phyloP scores from a whole-genome alignment of 148 eudicot species.

The Salicornia ramosissima region DNA sequence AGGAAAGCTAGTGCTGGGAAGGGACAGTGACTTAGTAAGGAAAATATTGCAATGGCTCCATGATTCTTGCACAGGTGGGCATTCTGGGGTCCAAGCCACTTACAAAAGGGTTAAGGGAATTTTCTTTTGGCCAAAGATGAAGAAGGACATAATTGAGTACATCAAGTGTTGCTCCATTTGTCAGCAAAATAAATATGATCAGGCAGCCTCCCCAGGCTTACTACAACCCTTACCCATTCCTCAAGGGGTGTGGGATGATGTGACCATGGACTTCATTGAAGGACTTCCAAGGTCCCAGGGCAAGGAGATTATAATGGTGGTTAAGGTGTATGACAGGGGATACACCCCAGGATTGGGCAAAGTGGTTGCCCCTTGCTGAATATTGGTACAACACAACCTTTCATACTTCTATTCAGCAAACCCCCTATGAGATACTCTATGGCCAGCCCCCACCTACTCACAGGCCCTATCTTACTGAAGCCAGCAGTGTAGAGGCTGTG shows the following conservation, averaged over 20 bases:
- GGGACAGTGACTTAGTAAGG: too few species aligned
- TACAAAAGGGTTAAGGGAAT: background rate
- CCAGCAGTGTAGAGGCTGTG: background rate
- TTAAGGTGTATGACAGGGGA: background rate
- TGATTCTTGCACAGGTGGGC: background rate
- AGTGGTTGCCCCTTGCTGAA: too few species aligned
- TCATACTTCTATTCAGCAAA: background rate
- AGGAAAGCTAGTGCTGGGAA: background rate
- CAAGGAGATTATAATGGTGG: background rate
- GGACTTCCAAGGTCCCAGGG: background rate
- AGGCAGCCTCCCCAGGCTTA: background rate
- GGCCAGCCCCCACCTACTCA: background rate
- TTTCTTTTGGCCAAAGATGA: background rate
- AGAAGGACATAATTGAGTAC: background rate
- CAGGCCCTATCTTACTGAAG: background rate
- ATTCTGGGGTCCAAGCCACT: background rate
- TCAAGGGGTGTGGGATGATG: background rate
- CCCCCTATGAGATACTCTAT: background rate
- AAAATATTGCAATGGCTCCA: background rate
- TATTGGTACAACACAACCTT: background rate
- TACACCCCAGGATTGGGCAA: background rate
- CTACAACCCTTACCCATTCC: constrained; percentile 1
- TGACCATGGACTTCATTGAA: constrained; percentile 4
- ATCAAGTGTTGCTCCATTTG: background rate
- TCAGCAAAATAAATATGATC: background rate